These are phyloP conservation scores for Fraxinus xanthoxyloides DNA, from an alignment of 305 asterid genomes.

Conservation along the genomic window DNA sequence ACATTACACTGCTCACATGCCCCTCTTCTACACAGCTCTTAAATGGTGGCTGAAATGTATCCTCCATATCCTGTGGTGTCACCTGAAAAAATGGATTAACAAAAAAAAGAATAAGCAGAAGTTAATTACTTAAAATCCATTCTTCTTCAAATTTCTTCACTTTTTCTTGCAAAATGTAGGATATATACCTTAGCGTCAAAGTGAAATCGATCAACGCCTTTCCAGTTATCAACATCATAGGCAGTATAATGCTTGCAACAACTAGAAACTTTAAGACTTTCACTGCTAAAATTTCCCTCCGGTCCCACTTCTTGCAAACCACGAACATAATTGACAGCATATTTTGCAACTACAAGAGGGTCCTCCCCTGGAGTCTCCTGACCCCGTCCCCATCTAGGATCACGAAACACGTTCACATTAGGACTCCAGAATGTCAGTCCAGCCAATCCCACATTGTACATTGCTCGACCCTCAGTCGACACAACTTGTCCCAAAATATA, in stretches of 20 bases:
- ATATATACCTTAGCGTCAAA: conserved; percentile 24
- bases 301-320: conserved; percentile 34
- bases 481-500: conserved; percentile 36
- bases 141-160: background rate
- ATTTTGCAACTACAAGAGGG: conserved; percentile 22
- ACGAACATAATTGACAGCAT: conserved; percentile 35
- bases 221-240: conserved; percentile 41
- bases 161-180: background rate
- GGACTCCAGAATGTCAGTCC: conserved; percentile 56
- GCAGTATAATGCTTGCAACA: conserved; percentile 46
- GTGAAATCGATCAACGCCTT: conserved; percentile 24
- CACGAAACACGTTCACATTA: conserved; percentile 38
- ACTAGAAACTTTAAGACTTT: background rate
- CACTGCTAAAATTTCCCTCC: background rate
- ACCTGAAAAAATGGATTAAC: conserved; percentile 23
- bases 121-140: background rate
- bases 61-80: conserved; percentile 35
- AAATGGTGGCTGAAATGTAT: conserved; percentile 38
- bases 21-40: conserved; percentile 41
- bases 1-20: conserved; percentile 42
- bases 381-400: conserved; percentile 30
- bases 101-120: background rate
- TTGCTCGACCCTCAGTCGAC: conserved; percentile 47
- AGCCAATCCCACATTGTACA: conserved; percentile 42
- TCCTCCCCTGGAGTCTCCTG: conserved; percentile 1